Evolutionary conservation across 176 grass and related monocot species (phyloP).

Genomic region (Pharus latifolius): DNA sequence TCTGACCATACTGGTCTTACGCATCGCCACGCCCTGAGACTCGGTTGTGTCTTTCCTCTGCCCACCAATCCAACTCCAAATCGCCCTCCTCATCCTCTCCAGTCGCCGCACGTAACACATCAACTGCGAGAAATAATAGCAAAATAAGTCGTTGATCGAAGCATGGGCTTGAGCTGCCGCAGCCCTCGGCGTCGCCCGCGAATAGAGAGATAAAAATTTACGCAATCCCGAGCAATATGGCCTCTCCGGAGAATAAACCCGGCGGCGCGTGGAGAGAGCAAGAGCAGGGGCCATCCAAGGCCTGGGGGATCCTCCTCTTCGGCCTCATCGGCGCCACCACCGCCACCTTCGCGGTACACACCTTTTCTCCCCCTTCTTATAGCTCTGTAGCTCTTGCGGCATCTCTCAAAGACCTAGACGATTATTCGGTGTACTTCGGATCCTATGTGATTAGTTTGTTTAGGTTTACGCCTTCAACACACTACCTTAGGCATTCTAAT

Average conservation of each 20-base stretch:
- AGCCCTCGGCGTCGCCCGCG: constrained; percentile 10
- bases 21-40: no score
- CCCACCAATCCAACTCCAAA: constrained; percentile 7
- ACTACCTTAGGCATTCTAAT: no score
- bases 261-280: constrained; percentile 11
- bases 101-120: neutral
- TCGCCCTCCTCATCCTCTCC: constrained; percentile 11
- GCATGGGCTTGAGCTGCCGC: constrained; percentile 27
- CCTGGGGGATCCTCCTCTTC: constrained; percentile 77
- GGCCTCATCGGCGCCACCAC: constrained; percentile 76
- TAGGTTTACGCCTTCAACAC: neutral
- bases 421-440: neutral
- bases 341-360: constrained; percentile 53
- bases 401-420: neutral
- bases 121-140: neutral
- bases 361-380: neutral
- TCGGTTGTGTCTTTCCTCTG: no score
- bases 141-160: neutral
- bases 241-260: constrained; percentile 23
- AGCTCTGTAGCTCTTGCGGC: neutral
- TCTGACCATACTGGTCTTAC: no score
- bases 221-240: constrained; percentile 12
- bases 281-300: constrained; percentile 39
- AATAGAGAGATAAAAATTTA: constrained; percentile 18
- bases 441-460: neutral